These are phyloP conservation scores for Acanthamoeba sp. DNA, from an alignment of 208 protist species.

Conservation along the genomic window DNA sequence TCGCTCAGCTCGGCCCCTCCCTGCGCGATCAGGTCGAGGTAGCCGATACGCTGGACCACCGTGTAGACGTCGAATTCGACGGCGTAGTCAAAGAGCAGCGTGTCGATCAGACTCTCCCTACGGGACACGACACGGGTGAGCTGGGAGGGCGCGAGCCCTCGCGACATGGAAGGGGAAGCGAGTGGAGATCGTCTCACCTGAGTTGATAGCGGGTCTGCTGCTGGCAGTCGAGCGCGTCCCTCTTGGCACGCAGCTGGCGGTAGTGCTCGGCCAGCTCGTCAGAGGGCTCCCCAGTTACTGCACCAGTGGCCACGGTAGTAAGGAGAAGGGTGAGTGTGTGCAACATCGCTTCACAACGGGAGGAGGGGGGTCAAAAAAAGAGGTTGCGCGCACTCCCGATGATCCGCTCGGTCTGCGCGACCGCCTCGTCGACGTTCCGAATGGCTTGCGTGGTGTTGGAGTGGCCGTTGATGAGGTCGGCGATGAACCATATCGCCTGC, in stretches of 20 bases:
- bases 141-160: neutral
- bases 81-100: neutral
- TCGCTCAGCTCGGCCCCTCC: neutral
- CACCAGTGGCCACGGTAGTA: neutral
- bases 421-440: neutral
- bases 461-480: neutral
- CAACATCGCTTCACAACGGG: neutral
- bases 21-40: neutral
- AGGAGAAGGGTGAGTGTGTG: too few relatives aligned
- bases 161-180: too few relatives aligned
- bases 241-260: neutral
- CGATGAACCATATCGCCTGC: slow-evolving; percentile 33
- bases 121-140: neutral
- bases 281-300: neutral
- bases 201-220: neutral
- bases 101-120: neutral
- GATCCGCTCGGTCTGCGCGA: neutral
- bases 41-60: neutral
- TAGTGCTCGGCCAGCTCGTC: neutral
- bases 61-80: slow-evolving; percentile 10
- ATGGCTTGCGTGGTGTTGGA: neutral
- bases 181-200: neutral
- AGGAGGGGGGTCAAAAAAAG: neutral
- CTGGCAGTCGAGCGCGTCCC: neutral
- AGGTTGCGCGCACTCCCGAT: neutral